Conservation (phyloP, 305 asterid genomes). For the Fraxinus sp. region DNA sequence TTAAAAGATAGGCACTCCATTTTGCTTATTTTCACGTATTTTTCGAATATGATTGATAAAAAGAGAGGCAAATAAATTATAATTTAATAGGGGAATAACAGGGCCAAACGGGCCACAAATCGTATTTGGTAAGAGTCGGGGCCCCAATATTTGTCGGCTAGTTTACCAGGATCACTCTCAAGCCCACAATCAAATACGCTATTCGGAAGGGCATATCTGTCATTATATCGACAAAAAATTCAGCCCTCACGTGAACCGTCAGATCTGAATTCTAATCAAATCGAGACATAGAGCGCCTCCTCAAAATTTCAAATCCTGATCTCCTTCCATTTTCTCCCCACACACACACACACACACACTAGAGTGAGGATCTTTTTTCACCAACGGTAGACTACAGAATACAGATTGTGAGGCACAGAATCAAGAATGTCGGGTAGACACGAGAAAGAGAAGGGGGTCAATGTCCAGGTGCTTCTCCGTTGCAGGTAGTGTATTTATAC, state of each 20-base stretch:
- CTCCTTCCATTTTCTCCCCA: constrained; percentile 10
- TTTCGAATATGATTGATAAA: no score
- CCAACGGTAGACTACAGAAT: neutral
- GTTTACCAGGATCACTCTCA: neutral
- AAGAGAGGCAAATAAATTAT: no score
- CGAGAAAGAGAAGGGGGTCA: constrained; percentile 79
- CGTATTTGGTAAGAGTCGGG: neutral
- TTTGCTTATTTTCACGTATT: no score
- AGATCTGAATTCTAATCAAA: constrained; percentile 18
- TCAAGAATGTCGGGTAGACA: constrained; percentile 58
- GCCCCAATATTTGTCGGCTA: neutral
- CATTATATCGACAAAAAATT: neutral
- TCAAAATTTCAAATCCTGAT: constrained; percentile 40
- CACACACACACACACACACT: constrained; percentile 12
- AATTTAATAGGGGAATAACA: no score
- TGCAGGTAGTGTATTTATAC: constrained; percentile 56
- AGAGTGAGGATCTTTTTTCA: constrained; percentile 1
- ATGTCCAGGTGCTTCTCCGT: constrained; percentile 90
- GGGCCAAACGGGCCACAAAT: neutral
- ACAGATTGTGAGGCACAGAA: neutral
- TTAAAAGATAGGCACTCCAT: no score
- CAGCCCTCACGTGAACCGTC: constrained; percentile 21
- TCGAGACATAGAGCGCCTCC: constrained; percentile 20
- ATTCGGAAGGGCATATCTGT: constrained; percentile 8
- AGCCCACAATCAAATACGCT: constrained; percentile 17